Conservation (phyloP, 257 asterid species). For the Craterostigma plantagineum region DNA sequence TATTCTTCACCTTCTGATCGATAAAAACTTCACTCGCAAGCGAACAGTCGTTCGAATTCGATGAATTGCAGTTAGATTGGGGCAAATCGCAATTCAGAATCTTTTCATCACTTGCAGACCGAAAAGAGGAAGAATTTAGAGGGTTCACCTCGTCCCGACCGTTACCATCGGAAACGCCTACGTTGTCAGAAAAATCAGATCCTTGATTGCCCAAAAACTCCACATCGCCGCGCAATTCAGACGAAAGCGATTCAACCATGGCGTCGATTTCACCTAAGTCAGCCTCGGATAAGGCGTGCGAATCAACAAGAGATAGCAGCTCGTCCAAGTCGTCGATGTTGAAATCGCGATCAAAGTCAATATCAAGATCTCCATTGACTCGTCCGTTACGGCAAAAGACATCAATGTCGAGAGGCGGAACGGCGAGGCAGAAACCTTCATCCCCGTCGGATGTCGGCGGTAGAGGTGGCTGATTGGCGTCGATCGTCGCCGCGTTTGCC, state of each 20-base stretch:
- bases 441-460: too few relatives aligned
- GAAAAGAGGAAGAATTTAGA: too few relatives aligned
- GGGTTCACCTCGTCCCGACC: background rate
- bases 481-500: too few relatives aligned
- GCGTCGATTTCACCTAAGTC: constrained; percentile 15
- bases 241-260: constrained; percentile 32
- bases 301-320: constrained; percentile 17
- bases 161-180: constrained; percentile 11
- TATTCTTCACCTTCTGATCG: constrained; percentile 23
- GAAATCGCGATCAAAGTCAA: constrained; percentile 43
- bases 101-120: constrained; percentile 15
- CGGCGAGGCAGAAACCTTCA: too few relatives aligned
- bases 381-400: constrained; percentile 21
- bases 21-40: constrained; percentile 37
- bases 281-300: constrained; percentile 11
- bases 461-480: too few relatives aligned
- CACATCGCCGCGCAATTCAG: constrained; percentile 25
- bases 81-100: constrained; percentile 44
- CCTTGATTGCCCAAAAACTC: constrained; percentile 44
- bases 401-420: constrained; percentile 27
- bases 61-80: constrained; percentile 24
- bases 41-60: constrained; percentile 47
- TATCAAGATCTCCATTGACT: constrained; percentile 21
- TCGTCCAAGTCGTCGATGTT: constrained; percentile 18
- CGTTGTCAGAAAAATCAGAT: constrained; percentile 36